These are phyloP conservation scores for Lactarius psammicola DNA, from an alignment of 768 basidiomycete genomes.

Conservation along the genomic window DNA sequence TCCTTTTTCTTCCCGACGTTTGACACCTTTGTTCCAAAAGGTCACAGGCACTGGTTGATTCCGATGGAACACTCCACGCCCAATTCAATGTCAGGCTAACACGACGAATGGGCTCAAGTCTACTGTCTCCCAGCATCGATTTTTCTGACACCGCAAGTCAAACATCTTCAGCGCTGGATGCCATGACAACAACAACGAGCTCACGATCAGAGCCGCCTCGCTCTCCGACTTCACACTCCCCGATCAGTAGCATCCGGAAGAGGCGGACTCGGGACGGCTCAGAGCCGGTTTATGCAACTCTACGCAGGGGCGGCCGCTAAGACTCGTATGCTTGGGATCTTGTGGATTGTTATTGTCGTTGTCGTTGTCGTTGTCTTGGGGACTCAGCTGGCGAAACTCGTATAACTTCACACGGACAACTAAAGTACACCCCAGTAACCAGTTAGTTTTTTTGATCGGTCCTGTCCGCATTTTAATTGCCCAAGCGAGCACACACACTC, in stretches of 20 bases:
- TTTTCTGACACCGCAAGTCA: slow-evolving; percentile 7
- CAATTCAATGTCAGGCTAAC: slow-evolving; percentile 9
- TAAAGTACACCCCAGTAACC: background rate
- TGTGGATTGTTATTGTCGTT: no score
- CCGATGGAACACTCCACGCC: slow-evolving; percentile 31
- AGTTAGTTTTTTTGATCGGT: background rate
- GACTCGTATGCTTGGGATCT: background rate
- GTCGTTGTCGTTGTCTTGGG: background rate
- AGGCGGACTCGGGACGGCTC: background rate
- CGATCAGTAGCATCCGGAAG: background rate
- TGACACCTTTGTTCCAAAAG: slow-evolving; percentile 24
- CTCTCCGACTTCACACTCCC: no score
- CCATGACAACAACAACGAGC: background rate
- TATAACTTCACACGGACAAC: background rate
- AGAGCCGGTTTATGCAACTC: background rate
- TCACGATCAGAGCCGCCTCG: background rate
- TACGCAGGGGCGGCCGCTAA: slow-evolving; percentile 17
- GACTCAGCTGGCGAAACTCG: background rate
- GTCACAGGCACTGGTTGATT: slow-evolving; percentile 28
- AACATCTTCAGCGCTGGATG: background rate
- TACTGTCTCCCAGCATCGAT: background rate
- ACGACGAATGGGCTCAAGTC: background rate
- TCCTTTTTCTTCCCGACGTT: background rate
- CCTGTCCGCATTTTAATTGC: background rate
- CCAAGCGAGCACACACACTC: background rate